These are phyloP conservation scores for Quercus wislizeni DNA, from an alignment of 306 rosid species.

Conservation along the genomic window DNA sequence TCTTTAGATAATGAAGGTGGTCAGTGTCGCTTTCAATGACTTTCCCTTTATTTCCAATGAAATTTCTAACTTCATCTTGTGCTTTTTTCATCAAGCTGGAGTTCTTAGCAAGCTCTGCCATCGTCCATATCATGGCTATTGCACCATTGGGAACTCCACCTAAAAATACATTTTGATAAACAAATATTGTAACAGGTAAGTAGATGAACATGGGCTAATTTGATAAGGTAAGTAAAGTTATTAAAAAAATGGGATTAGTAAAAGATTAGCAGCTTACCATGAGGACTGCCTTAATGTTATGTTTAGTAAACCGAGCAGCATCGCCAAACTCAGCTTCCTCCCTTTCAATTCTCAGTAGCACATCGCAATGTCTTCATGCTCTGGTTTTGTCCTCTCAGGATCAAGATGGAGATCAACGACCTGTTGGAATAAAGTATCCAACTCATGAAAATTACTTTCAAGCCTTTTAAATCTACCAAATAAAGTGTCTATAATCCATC, in stretches of 20 bases:
- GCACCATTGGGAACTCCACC: slow-evolving; percentile 41
- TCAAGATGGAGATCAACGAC: too few species aligned
- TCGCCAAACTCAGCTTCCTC: too few species aligned
- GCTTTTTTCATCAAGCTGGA: slow-evolving; percentile 14
- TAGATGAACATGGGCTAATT: background rate
- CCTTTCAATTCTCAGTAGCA: too few species aligned
- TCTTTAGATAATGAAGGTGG: too few species aligned
- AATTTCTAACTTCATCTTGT: slow-evolving; percentile 21
- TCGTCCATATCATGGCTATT: background rate
- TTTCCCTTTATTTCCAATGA: slow-evolving; percentile 19
- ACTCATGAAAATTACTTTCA: too few species aligned
- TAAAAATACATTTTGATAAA: slow-evolving; percentile 29
- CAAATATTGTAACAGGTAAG: background rate
- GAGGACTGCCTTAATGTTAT: too few species aligned
- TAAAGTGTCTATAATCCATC: too few species aligned
- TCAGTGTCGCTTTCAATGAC: background rate
- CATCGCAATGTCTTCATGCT: too few species aligned
- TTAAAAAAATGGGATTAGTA: background rate
- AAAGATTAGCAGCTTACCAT: background rate
- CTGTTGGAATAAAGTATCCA: too few species aligned
- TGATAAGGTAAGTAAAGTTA: background rate
- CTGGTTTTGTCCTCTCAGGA: too few species aligned
- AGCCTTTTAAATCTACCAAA: too few species aligned
- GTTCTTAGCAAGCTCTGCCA: background rate
- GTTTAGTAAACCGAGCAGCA: too few species aligned